phyloP scores from a whole-genome alignment of 2,329 filamentous ascomycete species.

The Trichoderma brevicompactum region DNA sequence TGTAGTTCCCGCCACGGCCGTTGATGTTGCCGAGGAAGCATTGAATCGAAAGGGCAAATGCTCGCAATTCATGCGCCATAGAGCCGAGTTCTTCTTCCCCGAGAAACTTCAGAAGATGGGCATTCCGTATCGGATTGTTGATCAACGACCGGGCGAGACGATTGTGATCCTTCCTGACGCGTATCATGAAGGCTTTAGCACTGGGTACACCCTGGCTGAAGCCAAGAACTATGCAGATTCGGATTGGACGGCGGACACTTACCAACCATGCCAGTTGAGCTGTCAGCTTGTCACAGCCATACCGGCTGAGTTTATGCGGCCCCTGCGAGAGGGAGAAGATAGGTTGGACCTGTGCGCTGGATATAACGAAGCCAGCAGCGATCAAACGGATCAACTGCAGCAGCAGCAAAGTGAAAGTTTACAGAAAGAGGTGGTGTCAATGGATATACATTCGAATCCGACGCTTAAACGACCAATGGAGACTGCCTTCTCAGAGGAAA shows the following conservation, averaged over 20 bases:
- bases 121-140: conserved; percentile 45
- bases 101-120: conserved; percentile 46
- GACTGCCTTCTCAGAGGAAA: not conserved
- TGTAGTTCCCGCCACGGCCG: conserved; percentile 44
- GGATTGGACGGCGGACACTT: conserved; percentile 43
- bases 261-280: conserved; percentile 42
- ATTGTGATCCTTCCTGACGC: conserved; percentile 48
- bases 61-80: conserved; percentile 49
- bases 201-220: conserved; percentile 48
- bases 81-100: conserved; percentile 48
- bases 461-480: conserved; percentile 22
- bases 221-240: conserved; percentile 48
- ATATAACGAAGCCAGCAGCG: conserved; percentile 31
- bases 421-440: not conserved
- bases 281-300: conserved; percentile 45
- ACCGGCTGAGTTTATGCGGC: conserved; percentile 42
- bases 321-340: conserved; percentile 40
- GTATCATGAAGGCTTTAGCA: conserved; percentile 49
- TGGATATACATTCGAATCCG: not conserved
- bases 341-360: conserved; percentile 43
- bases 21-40: conserved; percentile 42
- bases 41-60: conserved; percentile 42
- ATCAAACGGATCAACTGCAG: conserved; percentile 4
- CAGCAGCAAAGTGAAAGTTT: not conserved
- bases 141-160: conserved; percentile 47